Base-by-base conservation (phyloP, 805 yeast species). In the Myxozyma monticola region DNA sequence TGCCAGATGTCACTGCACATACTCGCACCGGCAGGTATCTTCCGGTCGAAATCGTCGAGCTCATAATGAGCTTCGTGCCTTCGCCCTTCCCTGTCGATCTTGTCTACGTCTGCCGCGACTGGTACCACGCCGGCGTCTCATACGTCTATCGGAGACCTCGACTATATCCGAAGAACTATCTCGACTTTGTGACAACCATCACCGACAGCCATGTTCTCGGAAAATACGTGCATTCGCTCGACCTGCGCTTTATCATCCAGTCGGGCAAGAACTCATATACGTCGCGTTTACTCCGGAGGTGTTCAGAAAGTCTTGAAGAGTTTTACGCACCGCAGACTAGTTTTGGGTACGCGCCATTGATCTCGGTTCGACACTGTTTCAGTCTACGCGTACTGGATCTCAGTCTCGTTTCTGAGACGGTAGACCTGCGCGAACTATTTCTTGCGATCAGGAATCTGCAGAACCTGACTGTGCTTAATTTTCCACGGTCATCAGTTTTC, bases 291-390 rank as follows among this genome's bases (percentile, higher is more conserved):
- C 71, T 93, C 48, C 79, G 95, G 61, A 75, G 96, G 35, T 86
- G 96, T 47, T 78, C 89, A 7, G 66, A 75, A 17, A 76, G 74
- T 33, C 70, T 93, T 42, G 78, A 81, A 56, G 71, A 75, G 9
- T 89, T 93, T 61, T 77, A 85, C 6, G 96, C 98, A 0, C 96
- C 98, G 2, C 98, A 91, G 65, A 84, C 97, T 28, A 85, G 95
- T 70, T 91, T 93, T 71, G 99, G 99, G 0, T 77, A 82, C 42
- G 85, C 95, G 1, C 97, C 98, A 1, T 70, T 91, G 58, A 77
- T 88, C n/a, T 82, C 95, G 43, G 72, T 93, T 38, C 77, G 86
- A 50, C 73, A 82, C 37, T 93, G 99, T 65, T 70, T 70, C 20
- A 73, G 76, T 25, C 70, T 91, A 49, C 74, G 74, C 55, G 77